A percentile compares a stretch with the other conserved stretches of the same genome.
Evolutionary conservation across 768 basidiomycete species (phyloP).

Genomic region (Suillus plorans): DNA sequence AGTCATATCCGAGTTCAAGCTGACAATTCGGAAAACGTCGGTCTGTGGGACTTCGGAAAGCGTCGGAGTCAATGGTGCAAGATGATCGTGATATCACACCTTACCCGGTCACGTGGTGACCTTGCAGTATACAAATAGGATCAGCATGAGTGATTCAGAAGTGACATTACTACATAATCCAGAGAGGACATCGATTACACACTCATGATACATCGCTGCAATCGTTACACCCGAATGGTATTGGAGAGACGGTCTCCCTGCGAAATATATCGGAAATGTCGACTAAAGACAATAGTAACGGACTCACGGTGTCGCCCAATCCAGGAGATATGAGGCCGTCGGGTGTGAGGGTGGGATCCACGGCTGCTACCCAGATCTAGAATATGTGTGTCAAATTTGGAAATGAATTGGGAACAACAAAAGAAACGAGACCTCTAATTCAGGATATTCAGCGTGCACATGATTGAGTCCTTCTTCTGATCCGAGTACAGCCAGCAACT

Average conservation of each 20-base stretch:
- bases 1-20: constrained; percentile 18
- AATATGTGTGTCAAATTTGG: constrained; percentile 5
- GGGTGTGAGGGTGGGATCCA: constrained; percentile 69
- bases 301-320: constrained; percentile 82
- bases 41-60: background rate
- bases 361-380: constrained; percentile 85
- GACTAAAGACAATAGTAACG: background rate
- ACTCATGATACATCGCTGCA: background rate
- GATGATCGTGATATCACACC: constrained; percentile 27
- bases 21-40: background rate
- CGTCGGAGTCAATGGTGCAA: constrained; percentile 16
- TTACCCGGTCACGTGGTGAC: constrained; percentile 28
- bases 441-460: constrained; percentile 68
- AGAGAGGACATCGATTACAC: background rate
- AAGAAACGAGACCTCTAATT: constrained; percentile 62
- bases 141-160: background rate
- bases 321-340: constrained; percentile 89
- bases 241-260: constrained; percentile 88
- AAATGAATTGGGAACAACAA: background rate
- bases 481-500: constrained; percentile 79
- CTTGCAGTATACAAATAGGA: background rate
- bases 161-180: constrained; percentile 2
- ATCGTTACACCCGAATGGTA: constrained; percentile 47
- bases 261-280: constrained; percentile 5
- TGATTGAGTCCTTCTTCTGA: constrained; percentile 71